Conservation (phyloP, 257 asterid genomes). For the Ophiorrhiza pumila region DNA sequence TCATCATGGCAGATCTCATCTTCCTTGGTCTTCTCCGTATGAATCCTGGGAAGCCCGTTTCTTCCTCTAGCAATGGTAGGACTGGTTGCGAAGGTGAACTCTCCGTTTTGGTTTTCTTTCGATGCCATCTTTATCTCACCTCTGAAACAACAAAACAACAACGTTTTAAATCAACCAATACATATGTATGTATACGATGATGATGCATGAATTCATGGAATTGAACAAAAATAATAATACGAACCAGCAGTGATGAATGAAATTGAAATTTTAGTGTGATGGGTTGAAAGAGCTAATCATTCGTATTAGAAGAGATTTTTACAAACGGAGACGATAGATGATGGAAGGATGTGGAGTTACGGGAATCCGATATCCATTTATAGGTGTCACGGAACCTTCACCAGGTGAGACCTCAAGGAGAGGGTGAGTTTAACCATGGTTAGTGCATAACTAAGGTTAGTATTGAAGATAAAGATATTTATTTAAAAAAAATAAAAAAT, state of each 20-base stretch:
- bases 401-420: constrained; percentile 11
- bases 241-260: background rate
- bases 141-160: background rate
- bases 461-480: constrained; percentile 1
- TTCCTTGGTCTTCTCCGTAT: constrained; percentile 50
- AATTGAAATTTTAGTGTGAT: background rate
- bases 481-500: background rate
- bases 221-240: no score
- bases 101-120: constrained; percentile 35
- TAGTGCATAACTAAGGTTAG: constrained; percentile 7
- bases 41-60: constrained; percentile 58
- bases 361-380: constrained; percentile 4
- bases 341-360: constrained; percentile 9
- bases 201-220: no score
- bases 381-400: constrained; percentile 20
- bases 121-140: constrained; percentile 18
- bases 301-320: no score
- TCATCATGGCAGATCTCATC: constrained; percentile 76
- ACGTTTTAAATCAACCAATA: background rate
- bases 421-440: constrained; percentile 25
- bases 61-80: constrained; percentile 36
- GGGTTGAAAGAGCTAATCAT: constrained; percentile 5
- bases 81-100: constrained; percentile 41
- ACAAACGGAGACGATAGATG: background rate
- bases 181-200: no score